Evolutionary conservation across 2,329 filamentous ascomycete genomes (phyloP).

Genomic region (Davidsoniella virescens): DNA sequence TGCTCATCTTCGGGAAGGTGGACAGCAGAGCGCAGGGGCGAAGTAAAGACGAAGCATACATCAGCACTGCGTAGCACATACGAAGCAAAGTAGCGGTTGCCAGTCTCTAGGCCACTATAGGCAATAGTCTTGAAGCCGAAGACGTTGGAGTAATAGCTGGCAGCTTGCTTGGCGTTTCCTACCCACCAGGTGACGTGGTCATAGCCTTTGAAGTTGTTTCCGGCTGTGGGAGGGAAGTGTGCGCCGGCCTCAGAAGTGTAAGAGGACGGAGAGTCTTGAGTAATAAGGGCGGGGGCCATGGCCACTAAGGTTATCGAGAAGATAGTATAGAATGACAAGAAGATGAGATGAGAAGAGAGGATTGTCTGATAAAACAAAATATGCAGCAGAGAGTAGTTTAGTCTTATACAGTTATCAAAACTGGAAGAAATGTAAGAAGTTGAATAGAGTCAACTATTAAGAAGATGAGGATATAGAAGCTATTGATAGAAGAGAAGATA

Average conservation of each 20-base stretch:
- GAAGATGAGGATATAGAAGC: no score
- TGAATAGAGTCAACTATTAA: no score
- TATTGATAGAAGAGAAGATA: no score
- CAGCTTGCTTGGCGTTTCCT: slow-evolving; percentile 90
- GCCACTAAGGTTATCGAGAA: slow-evolving; percentile 16
- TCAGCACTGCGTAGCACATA: slow-evolving; percentile 66
- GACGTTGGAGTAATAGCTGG: slow-evolving; percentile 70
- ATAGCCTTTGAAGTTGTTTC: slow-evolving; percentile 59
- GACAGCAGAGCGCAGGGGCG: slow-evolving; percentile 50
- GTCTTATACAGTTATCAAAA: neutral
- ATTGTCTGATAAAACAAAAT: neutral
- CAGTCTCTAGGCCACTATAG: slow-evolving; percentile 78
- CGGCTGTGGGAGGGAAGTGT: slow-evolving; percentile 31
- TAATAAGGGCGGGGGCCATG: slow-evolving; percentile 46
- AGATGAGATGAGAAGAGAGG: neutral
- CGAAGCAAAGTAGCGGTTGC: slow-evolving; percentile 62
- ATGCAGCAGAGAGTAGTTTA: neutral
- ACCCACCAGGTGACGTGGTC: slow-evolving; percentile 95
- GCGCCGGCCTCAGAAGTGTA: slow-evolving; percentile 22
- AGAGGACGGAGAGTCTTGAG: slow-evolving; percentile 18
- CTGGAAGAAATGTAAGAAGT: no score
- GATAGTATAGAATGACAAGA: slow-evolving; percentile 2
- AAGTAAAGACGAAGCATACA: slow-evolving; percentile 71
- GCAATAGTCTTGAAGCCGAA: slow-evolving; percentile 76
- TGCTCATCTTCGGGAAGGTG: slow-evolving; percentile 41